Evolutionary conservation across 306 rosid species (phyloP).

Genomic region (Vicia villosa): DNA sequence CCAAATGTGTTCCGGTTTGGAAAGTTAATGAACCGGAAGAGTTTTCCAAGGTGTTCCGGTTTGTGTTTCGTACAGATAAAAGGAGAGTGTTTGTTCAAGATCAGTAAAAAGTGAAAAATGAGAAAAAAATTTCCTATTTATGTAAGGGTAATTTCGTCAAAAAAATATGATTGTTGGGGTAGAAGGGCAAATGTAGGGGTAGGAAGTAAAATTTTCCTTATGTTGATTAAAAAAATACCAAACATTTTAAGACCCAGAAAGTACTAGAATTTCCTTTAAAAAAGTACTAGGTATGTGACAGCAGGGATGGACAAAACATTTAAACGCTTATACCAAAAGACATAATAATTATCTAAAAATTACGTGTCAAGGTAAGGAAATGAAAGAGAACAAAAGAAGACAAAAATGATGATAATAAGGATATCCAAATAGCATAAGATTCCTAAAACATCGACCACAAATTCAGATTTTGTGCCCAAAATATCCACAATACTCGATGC

Average conservation of each 20-base stretch:
- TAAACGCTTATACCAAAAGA: background rate
- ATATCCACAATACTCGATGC: slow-evolving; percentile 43
- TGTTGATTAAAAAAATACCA: too few relatives aligned
- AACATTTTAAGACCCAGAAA: background rate
- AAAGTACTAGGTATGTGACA: background rate
- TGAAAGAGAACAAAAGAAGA: background rate
- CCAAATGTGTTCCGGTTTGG: too few relatives aligned
- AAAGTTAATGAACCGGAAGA: too few relatives aligned
- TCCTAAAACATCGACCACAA: slow-evolving; percentile 63
- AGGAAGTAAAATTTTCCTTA: too few relatives aligned
- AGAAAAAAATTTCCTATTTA: too few relatives aligned
- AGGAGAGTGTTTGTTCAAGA: too few relatives aligned
- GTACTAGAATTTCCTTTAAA: background rate
- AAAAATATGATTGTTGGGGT: too few relatives aligned
- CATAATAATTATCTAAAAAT: slow-evolving; percentile 3
- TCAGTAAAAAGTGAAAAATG: too few relatives aligned
- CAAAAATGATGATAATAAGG: slow-evolving; percentile 41
- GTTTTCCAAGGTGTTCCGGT: too few relatives aligned
- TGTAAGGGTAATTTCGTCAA: too few relatives aligned
- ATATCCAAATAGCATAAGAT: slow-evolving; percentile 42
- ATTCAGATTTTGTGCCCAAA: slow-evolving; percentile 59
- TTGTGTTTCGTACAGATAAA: too few relatives aligned
- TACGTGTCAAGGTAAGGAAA: background rate
- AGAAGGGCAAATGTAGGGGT: too few relatives aligned
- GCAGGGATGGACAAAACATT: background rate